Evolutionary conservation across 441 rosid species (phyloP), one percentile per base, ranked within the genome.

Genomic region (Flueggea neowawraea): DNA sequence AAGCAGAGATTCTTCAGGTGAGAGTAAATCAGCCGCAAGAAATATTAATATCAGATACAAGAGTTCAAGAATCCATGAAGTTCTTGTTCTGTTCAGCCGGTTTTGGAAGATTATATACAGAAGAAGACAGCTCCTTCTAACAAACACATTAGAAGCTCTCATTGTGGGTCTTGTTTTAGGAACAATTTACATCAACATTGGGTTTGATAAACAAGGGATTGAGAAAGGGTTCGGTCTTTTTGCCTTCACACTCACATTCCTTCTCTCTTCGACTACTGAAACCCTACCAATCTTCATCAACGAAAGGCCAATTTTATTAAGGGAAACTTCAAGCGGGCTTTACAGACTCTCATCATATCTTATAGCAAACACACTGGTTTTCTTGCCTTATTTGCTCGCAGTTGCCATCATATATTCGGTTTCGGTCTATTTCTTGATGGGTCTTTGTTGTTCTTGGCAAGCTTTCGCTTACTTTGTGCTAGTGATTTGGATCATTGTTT

Each of bases 161-260:
- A 61, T 88, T 10, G 97, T 90, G 6, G 98, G 98, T 15, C 74
- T 92, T 50, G 98, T 89, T 58, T 72, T 92, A 55, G 98, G 96
- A 28, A 92, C 96, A 7, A 89, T 92, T 66, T 92, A 85, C 79
- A 81, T 88, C 62, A 84, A 87, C 66, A 81, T 87, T 22, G 96
- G 95, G 41, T 76, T 56, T 12, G 72, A 77, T 60, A 86, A 84
- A 66, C 75, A 81, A 75, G 96, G 95, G 3, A 84, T 89, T 4
- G 78, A 83, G 55, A 89, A 92, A 53, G 75, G 96, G 69, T 88
- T 74, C 43, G 98, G 98, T 31, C 85, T 92, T 22, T 92, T 92
- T 58, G 98, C 98, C 2, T 92, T 92, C 74, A 89, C 96, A 11
- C 96, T 90, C 67, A 92, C 97, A 2, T 88, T 92, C 70, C 97